Conservation (phyloP, 306 rosid genomes). For the Cucurbita ficifolia region DNA sequence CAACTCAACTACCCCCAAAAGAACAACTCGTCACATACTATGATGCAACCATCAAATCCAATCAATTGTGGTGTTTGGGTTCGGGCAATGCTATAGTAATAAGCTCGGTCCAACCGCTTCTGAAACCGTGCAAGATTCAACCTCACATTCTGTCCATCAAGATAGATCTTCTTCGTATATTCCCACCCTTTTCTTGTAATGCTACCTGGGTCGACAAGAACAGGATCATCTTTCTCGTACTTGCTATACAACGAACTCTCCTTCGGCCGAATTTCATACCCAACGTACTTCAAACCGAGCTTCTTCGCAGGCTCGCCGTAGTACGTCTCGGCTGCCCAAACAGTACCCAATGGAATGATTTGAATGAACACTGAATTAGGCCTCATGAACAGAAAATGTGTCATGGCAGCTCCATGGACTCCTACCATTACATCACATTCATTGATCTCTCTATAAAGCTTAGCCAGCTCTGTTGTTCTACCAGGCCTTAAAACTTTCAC, state of each 20-base stretch:
- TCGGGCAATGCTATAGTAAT: slow-evolving; percentile 18
- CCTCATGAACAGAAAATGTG: slow-evolving; percentile 69
- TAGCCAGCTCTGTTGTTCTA: slow-evolving; percentile 62
- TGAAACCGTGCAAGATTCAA: slow-evolving; percentile 49
- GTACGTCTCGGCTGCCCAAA: slow-evolving; percentile 80
- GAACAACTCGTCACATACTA: neutral
- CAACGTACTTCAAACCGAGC: slow-evolving; percentile 73
- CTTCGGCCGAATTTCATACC: slow-evolving; percentile 46
- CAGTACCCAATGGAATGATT: slow-evolving; percentile 71
- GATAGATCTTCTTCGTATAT: slow-evolving; percentile 79
- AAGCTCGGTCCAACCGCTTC: slow-evolving; percentile 51
- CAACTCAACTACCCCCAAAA: neutral
- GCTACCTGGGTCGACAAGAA: slow-evolving; percentile 53
- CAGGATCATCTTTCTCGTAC: slow-evolving; percentile 40
- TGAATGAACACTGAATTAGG: slow-evolving; percentile 67
- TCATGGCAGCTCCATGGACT: slow-evolving; percentile 97
- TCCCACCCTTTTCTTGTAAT: slow-evolving; percentile 67
- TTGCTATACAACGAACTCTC: slow-evolving; percentile 58
- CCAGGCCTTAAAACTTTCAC: slow-evolving; percentile 51
- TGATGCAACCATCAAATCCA: neutral
- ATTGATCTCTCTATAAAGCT: slow-evolving; percentile 52
- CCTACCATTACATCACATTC: slow-evolving; percentile 80
- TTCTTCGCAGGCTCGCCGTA: slow-evolving; percentile 78
- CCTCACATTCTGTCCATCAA: slow-evolving; percentile 66
- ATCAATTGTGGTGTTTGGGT: no score